phyloP scores from a whole-genome alignment of 352 stramenopile genomes.

The Phytopythium litorale region DNA sequence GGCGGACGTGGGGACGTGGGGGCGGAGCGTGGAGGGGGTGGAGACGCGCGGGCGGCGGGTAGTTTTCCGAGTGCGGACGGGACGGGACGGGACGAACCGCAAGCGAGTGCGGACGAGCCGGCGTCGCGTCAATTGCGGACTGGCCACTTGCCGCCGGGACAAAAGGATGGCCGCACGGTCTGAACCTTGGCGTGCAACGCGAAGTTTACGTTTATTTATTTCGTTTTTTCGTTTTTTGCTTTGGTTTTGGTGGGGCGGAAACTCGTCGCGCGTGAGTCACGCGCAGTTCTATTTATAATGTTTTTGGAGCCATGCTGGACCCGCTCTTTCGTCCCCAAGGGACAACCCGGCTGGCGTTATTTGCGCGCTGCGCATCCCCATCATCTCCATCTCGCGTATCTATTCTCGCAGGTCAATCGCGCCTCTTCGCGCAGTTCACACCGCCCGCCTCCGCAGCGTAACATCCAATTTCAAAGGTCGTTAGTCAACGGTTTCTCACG shows the following conservation, averaged over 20 bases:
- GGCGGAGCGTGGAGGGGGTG: background rate
- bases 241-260: background rate
- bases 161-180: background rate
- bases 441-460: no score
- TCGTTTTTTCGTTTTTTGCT: background rate
- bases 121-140: background rate
- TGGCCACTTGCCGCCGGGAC: background rate
- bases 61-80: slow-evolving; percentile 1
- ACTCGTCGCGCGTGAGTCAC: background rate
- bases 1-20: background rate
- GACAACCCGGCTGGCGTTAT: background rate
- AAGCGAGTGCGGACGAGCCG: no score
- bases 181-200: background rate
- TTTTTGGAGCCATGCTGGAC: background rate
- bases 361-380: background rate
- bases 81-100: background rate
- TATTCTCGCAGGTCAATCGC: no score
- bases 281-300: background rate
- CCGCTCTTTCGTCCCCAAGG: background rate
- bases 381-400: background rate
- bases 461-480: background rate
- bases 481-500: slow-evolving; percentile 3
- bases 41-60: background rate
- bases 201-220: background rate
- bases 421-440: no score